phyloP scores from a whole-genome alignment of 305 asterid genomes.

The Solanum hybrid region DNA sequence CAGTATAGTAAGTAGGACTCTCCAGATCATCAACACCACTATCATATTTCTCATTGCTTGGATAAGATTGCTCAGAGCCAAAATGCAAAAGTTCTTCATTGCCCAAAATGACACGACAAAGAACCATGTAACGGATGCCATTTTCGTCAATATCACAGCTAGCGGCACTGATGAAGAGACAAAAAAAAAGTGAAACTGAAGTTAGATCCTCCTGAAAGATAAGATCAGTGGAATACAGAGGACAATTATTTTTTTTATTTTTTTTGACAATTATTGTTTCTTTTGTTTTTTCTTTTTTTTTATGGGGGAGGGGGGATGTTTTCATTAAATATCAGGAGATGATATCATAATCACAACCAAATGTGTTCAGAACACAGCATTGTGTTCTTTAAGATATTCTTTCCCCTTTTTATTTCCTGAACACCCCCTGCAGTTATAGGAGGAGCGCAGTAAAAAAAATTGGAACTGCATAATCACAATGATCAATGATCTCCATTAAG shows the following conservation, averaged over 20 bases:
- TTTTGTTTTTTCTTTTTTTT: neutral
- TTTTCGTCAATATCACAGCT: conserved; percentile 42
- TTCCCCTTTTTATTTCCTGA: neutral
- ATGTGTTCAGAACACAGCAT: neutral
- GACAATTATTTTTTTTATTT: neutral
- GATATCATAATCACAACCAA: neutral
- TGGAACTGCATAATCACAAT: neutral
- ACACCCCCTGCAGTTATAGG: neutral
- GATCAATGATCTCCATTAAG: neutral
- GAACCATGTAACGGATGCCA: conserved; percentile 27
- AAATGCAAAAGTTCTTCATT: conserved; percentile 27
- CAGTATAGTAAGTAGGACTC: conserved; percentile 24
- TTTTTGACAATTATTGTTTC: neutral
- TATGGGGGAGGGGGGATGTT: neutral
- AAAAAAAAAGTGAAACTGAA: neutral
- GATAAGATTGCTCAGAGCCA: conserved; percentile 33
- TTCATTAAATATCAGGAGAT: neutral
- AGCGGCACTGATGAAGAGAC: conserved; percentile 25
- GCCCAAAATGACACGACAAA: conserved; percentile 43
- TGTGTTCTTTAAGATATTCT: neutral
- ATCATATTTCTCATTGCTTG: conserved; percentile 35
- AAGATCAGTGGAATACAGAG: neutral
- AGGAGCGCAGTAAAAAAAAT: neutral
- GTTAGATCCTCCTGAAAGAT: neutral
- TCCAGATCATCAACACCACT: conserved; percentile 37